A percentile compares a stretch with the other conserved stretches of the same genome.
Evolutionary conservation across 257 asterid species (phyloP).

Genomic region (Buddleja alternifolia): DNA sequence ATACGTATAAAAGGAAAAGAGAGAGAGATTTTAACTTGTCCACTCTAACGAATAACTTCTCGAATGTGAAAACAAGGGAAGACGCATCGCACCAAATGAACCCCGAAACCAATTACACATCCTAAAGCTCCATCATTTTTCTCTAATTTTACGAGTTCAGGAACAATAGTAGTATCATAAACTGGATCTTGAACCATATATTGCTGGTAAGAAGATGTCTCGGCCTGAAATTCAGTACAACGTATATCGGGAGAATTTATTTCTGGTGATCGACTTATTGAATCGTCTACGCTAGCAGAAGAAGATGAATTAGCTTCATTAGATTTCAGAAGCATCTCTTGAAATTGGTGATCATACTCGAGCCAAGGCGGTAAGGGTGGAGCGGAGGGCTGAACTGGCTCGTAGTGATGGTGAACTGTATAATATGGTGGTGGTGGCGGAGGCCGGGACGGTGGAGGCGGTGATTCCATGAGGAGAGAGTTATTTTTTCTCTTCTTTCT

Average conservation of each 20-base stretch:
- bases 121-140: slow-evolving; percentile 43
- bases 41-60: slow-evolving; percentile 19
- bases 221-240: background rate
- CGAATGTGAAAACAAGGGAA: slow-evolving; percentile 53
- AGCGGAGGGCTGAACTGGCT: slow-evolving; percentile 50
- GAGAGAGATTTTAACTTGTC: too few species aligned
- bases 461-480: slow-evolving; percentile 18
- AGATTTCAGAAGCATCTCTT: slow-evolving; percentile 27
- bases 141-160: slow-evolving; percentile 28
- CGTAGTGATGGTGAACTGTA: slow-evolving; percentile 27
- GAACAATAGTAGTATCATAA: slow-evolving; percentile 32
- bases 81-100: slow-evolving; percentile 43
- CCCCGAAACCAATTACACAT: slow-evolving; percentile 41
- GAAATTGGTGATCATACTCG: slow-evolving; percentile 32
- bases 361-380: slow-evolving; percentile 58
- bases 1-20: too few species aligned
- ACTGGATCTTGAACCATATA: too few species aligned
- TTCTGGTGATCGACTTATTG: slow-evolving; percentile 15
- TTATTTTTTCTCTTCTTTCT: slow-evolving; percentile 56
- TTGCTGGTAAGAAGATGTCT: slow-evolving; percentile 29
- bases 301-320: slow-evolving; percentile 10
- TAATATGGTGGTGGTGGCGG: slow-evolving; percentile 32
- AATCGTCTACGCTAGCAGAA: slow-evolving; percentile 15
- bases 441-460: slow-evolving; percentile 33
- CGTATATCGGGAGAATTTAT: slow-evolving; percentile 17